phyloP scores from a whole-genome alignment of 164 flowering plant genomes.

The Sedum album region DNA sequence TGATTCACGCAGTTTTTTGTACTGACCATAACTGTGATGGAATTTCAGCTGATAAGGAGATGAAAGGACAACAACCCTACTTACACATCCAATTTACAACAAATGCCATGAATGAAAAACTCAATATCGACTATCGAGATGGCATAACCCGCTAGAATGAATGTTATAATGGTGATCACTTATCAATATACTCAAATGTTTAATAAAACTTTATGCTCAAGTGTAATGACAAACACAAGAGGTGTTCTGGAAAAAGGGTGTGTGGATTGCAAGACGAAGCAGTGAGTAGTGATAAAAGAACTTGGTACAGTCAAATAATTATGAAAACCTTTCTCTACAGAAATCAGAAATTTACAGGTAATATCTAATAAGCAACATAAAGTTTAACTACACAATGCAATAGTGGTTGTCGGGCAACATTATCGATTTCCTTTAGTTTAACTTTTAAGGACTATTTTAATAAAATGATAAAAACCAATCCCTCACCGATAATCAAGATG shows the following conservation, averaged over 20 bases:
- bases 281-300: not conserved
- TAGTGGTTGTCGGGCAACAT: not conserved
- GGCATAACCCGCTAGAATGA: not conserved
- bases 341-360: not conserved
- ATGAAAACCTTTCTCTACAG: not conserved
- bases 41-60: not conserved
- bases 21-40: slow-evolving; percentile 54
- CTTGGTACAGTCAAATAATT: too few species aligned
- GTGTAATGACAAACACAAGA: not conserved
- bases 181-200: not conserved
- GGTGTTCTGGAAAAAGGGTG: not conserved
- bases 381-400: not conserved
- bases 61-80: not conserved
- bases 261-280: not conserved
- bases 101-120: not conserved
- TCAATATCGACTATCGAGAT: not conserved
- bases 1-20: slow-evolving; percentile 56
- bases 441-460: not conserved
- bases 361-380: not conserved
- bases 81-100: not conserved
- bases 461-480: not conserved
- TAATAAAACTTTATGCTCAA: not conserved
- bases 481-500: slow-evolving; percentile 91
- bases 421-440: not conserved
- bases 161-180: not conserved